Evolutionary conservation across 1,139 yeast species (phyloP), one percentile per base, ranked within the genome.

Genomic region (Suhomyces terraborum): DNA sequence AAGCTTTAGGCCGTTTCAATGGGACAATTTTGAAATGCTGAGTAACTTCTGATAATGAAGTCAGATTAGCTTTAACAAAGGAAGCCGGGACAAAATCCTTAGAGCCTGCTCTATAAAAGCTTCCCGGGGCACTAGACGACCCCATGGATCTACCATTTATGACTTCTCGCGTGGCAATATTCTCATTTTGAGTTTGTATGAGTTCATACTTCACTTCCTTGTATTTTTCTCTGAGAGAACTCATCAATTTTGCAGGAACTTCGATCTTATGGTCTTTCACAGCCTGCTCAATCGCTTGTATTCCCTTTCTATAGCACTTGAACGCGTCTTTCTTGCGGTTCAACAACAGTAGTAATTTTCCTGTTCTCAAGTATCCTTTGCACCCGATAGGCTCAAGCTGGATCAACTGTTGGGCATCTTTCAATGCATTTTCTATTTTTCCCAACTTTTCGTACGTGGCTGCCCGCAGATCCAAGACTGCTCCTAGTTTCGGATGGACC

Each of bases 281-380:
- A 4, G 67, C 69, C 36, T 53, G 59, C 14, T 59, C 62, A 17
- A 69, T 59, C 2, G 35, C 45, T 9, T 48, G 39, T 40, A 77
- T 38, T 0, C 82, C 87, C 28, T 55, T 51, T 36, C 69, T 72
- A 44, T 71, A 70, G 5, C 55, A 55, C 26, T 66, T 61, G 47
- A 65, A 70, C 0, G 86, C 82, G 21, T 70, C 75, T 1, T 55
- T 40, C 6, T 66, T 59, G 28, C 65, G 56, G 0, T 62, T 59
- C 41, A 60, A 44, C 7, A 52, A 43, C 35, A 58, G 51, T 18
- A 72, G 58, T 2, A 80, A 48, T 51, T 79, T 82, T 2, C 80
- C 79, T 1, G 66, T 56, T 35, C 88, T 56, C 20, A 83, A 59
- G 50, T 82, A 82, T 1, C 86, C 83, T 55, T 78, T 82, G 48